A percentile compares a stretch with the other conserved stretches of the same genome.
Conservation (phyloP, 345 rosid species). For the Bruguiera parviflora region DNA sequence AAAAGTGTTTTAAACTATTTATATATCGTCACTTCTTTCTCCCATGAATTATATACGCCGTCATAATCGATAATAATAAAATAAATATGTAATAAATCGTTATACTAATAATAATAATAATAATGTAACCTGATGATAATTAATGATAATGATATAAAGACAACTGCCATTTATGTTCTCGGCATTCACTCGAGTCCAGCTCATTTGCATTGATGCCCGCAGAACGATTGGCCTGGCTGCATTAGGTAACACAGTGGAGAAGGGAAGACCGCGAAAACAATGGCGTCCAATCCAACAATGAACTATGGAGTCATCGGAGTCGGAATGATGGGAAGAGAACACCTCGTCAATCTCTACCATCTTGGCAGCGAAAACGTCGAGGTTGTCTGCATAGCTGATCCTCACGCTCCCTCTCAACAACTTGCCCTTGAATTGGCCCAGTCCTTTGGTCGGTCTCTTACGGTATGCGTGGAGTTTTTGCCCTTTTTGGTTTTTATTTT, state of each 20-base stretch:
- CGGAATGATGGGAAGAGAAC: constrained; percentile 99
- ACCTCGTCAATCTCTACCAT: constrained; percentile 80
- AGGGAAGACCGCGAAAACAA: not conserved
- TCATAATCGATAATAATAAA: no score
- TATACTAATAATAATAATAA: no score
- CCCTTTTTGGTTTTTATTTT: not conserved
- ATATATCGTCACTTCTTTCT: no score
- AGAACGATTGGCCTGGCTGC: not conserved
- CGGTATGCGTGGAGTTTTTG: constrained; percentile 31
- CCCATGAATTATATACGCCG: no score
- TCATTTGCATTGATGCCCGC: no score
- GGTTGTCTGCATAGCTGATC: constrained; percentile 79
- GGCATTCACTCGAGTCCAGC: no score
- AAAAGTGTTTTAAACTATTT: no score
- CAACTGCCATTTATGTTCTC: no score
- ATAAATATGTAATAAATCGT: no score
- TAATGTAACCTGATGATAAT: no score
- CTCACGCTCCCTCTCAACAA: constrained; percentile 68
- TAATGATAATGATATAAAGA: no score
- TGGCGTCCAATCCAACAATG: constrained; percentile 25
- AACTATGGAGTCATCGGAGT: constrained; percentile 85
- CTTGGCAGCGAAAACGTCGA: constrained; percentile 57
- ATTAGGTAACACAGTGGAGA: not conserved
- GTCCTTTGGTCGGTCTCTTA: constrained; percentile 59
- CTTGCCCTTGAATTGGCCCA: constrained; percentile 53